These are phyloP conservation scores for Yamadazyma philogaea DNA, from an alignment of 805 yeast genomes.

Conservation along the genomic window DNA sequence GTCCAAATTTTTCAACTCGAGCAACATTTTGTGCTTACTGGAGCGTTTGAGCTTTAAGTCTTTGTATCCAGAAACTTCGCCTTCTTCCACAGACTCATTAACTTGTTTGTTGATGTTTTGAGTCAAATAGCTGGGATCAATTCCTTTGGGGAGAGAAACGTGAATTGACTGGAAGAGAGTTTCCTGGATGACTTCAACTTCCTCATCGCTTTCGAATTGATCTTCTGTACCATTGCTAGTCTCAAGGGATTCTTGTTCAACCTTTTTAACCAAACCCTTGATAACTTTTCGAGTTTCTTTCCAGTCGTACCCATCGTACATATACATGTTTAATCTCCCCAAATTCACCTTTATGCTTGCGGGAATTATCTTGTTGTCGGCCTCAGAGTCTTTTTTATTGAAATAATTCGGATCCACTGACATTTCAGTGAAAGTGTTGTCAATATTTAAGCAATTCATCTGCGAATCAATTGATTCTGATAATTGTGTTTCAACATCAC, in stretches of 20 bases:
- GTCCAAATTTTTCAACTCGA: constrained; percentile 55
- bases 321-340: constrained; percentile 40
- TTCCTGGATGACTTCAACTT: constrained; percentile 47
- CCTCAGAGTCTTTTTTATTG: background rate
- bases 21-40: constrained; percentile 50
- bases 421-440: background rate
- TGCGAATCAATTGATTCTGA: background rate
- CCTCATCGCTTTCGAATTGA: constrained; percentile 13
- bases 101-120: constrained; percentile 50
- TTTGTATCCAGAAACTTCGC: constrained; percentile 20
- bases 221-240: constrained; percentile 11
- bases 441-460: background rate
- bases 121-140: constrained; percentile 46
- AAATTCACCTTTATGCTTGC: constrained; percentile 29
- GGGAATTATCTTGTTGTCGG: constrained; percentile 11
- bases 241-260: constrained; percentile 36
- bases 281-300: constrained; percentile 67
- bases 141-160: constrained; percentile 52
- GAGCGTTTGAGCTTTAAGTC: constrained; percentile 67
- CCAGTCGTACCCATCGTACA: constrained; percentile 95
- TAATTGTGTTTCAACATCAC: constrained; percentile 4
- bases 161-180: constrained; percentile 77
- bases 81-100: constrained; percentile 19
- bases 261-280: constrained; percentile 57
- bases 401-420: constrained; percentile 10